phyloP scores from a whole-genome alignment of 2,329 filamentous ascomycete genomes.

The Stemphylium lycopersici region DNA sequence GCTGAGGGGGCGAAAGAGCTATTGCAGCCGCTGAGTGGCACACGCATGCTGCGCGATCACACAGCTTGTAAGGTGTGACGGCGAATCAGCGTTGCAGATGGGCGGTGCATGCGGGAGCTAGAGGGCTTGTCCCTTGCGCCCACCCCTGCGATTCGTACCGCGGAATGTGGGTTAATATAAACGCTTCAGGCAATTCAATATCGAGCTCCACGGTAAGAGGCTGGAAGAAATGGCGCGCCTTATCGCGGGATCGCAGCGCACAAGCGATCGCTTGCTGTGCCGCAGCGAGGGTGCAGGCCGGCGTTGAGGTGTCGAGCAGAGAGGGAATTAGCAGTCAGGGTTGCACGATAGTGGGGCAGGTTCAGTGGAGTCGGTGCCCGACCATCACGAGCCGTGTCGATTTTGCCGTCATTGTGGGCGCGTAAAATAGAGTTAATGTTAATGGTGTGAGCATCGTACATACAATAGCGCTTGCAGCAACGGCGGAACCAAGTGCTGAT shows the following conservation, averaged over 20 bases:
- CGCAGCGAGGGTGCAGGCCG: not conserved
- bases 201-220: constrained; percentile 7
- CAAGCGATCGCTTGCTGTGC: constrained; percentile 3
- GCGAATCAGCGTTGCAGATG: constrained; percentile 30
- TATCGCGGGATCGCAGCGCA: constrained; percentile 12
- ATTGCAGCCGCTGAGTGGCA: constrained; percentile 43
- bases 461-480: constrained; percentile 24
- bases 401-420: constrained; percentile 33
- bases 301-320: not conserved
- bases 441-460: constrained; percentile 29
- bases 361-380: constrained; percentile 3
- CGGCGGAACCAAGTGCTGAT: constrained; percentile 4
- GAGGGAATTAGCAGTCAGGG: not conserved
- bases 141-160: constrained; percentile 13
- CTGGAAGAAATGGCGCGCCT: constrained; percentile 1
- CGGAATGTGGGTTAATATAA: constrained; percentile 21
- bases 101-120: constrained; percentile 20
- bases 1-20: constrained; percentile 31
- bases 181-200: constrained; percentile 24
- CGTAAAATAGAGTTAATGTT: constrained; percentile 26
- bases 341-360: not conserved
- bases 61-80: constrained; percentile 27
- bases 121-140: constrained; percentile 21
- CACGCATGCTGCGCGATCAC: constrained; percentile 38
- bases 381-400: constrained; percentile 13